A percentile compares a stretch with the other conserved stretches of the same genome.
Conservation (phyloP, 2,329 filamentous ascomycete genomes). For the Fusarium sp. region DNA sequence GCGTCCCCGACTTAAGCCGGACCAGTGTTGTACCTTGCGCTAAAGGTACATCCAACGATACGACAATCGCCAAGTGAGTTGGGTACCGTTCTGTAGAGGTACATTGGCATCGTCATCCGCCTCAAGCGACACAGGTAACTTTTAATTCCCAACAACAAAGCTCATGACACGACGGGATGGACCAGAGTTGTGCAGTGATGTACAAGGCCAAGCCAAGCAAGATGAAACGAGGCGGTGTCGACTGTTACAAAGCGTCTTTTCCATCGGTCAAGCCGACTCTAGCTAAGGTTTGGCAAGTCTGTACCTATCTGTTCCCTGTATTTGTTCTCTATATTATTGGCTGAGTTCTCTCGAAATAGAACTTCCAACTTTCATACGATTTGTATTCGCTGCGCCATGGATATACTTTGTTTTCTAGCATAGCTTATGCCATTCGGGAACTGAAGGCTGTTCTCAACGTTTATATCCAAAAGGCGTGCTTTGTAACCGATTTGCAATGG, state of each 20-base stretch:
- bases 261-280: neutral
- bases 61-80: no score
- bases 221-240: neutral
- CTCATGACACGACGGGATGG: neutral
- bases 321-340: neutral
- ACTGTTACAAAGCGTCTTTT: neutral
- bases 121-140: conserved; percentile 1
- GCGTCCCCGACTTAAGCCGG: neutral
- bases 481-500: neutral
- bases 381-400: neutral
- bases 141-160: neutral
- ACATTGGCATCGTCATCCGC: conserved; percentile 2
- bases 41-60: neutral
- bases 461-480: neutral
- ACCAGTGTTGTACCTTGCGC: neutral
- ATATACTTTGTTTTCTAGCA: neutral
- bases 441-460: neutral
- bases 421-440: neutral
- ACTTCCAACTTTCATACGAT: neutral
- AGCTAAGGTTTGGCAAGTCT: neutral
- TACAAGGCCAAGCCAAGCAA: neutral
- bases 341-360: neutral
- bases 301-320: no score
- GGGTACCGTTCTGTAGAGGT: neutral
- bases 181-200: neutral